phyloP scores from a whole-genome alignment of 345 rosid species.

The Adansonia digitata region DNA sequence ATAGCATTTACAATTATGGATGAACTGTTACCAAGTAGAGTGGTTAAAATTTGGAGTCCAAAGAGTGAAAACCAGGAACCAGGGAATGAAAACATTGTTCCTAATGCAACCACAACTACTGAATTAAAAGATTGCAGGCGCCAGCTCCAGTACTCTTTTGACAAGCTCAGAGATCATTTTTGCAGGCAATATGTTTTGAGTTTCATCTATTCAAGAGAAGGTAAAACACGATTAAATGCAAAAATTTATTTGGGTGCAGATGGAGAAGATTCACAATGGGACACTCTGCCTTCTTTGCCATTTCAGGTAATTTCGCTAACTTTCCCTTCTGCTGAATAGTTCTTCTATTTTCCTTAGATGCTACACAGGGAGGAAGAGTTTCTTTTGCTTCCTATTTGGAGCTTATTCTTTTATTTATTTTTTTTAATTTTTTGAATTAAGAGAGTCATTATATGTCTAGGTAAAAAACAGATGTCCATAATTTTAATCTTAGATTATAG shows the following conservation, averaged over 20 bases:
- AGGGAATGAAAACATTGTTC: constrained; percentile 35
- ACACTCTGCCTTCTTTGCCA: constrained; percentile 68
- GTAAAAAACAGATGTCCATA: not conserved
- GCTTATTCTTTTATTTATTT: not conserved
- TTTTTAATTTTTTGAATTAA: not conserved
- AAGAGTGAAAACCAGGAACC: constrained; percentile 44
- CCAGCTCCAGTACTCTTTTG: constrained; percentile 81
- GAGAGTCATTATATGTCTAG: not conserved
- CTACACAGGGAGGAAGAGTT: not conserved
- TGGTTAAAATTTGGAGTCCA: constrained; percentile 58
- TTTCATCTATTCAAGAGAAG: constrained; percentile 95
- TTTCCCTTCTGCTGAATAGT: not conserved
- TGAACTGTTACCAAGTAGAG: constrained; percentile 66
- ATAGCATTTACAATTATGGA: constrained; percentile 84
- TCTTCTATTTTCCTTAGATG: not conserved
- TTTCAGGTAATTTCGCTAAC: constrained; percentile 63
- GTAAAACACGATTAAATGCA: constrained; percentile 68
- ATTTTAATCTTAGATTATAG: not conserved
- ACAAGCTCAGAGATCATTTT: constrained; percentile 87
- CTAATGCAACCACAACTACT: constrained; percentile 37
- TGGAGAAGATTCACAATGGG: constrained; percentile 58
- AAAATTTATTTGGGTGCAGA: constrained; percentile 65
- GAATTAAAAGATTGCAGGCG: constrained; percentile 94
- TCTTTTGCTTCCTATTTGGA: not conserved
- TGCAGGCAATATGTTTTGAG: constrained; percentile 90